These are phyloP conservation scores for Saturnispora zaruensis DNA, from an alignment of 805 yeast genomes.

Conservation along the genomic window DNA sequence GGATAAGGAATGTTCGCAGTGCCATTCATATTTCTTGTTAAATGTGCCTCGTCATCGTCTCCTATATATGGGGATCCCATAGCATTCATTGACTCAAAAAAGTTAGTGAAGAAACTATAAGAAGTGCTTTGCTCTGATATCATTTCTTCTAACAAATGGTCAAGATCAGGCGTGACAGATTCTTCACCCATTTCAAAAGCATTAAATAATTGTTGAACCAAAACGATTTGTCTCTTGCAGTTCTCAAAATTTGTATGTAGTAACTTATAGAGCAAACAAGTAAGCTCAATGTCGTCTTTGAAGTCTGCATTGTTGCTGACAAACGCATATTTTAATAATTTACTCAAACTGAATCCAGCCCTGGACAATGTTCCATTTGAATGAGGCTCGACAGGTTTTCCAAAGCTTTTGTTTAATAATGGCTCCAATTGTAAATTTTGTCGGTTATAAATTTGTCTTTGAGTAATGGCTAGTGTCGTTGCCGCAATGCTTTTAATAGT, in stretches of 20 bases:
- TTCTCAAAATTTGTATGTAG: conserved; percentile 24
- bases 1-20: conserved; percentile 37
- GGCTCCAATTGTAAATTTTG: conserved; percentile 19
- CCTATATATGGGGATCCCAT: background rate
- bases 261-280: background rate
- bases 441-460: conserved; percentile 13
- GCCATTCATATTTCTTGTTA: background rate
- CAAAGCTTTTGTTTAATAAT: conserved; percentile 12
- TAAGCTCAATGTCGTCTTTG: background rate
- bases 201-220: conserved; percentile 24
- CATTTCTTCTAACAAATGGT: conserved; percentile 16
- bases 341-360: conserved; percentile 5
- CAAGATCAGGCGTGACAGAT: conserved; percentile 14
- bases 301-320: background rate
- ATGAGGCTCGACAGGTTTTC: conserved; percentile 3
- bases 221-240: conserved; percentile 26
- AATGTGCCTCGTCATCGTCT: conserved; percentile 4
- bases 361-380: background rate
- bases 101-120: conserved; percentile 13
- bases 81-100: background rate
- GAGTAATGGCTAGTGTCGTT: conserved; percentile 17
- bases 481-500: conserved; percentile 19
- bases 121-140: conserved; percentile 14
- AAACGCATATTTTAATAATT: conserved; percentile 1
- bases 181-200: conserved; percentile 19